Conservation (phyloP, 2,329 filamentous ascomycete genomes). For the Trichoderma sp. region DNA sequence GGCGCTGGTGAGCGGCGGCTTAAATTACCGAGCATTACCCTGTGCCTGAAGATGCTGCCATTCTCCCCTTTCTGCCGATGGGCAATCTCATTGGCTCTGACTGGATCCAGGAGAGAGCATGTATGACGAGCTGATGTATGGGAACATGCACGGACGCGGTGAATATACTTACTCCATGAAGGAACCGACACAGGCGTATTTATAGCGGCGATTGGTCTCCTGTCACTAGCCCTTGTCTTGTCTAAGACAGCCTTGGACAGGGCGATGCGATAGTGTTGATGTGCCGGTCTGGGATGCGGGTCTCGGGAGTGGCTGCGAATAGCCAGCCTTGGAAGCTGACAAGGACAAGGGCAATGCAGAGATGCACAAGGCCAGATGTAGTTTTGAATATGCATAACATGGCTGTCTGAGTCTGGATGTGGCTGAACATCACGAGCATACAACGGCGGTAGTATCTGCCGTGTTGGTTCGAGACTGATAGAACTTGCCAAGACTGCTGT, state of each 20-base stretch:
- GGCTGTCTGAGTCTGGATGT: background rate
- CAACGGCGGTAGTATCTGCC: background rate
- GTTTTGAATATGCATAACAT: background rate
- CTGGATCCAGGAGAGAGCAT: background rate
- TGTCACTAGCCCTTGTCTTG: slow-evolving; percentile 1
- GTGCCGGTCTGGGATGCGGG: slow-evolving; percentile 18
- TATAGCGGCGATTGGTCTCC: slow-evolving; percentile 8
- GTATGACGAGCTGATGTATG: background rate
- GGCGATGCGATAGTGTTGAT: slow-evolving; percentile 11
- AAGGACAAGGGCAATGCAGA: slow-evolving; percentile 11
- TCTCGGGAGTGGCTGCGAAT: slow-evolving; percentile 21
- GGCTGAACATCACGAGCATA: background rate
- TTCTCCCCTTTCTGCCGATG: background rate
- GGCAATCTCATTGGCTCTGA: background rate
- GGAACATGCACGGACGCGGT: background rate
- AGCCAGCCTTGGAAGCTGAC: background rate
- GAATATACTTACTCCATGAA: background rate
- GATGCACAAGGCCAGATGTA: background rate
- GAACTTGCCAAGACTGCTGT: background rate
- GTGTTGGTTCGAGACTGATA: no score
- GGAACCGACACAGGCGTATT: background rate
- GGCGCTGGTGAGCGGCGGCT: slow-evolving; percentile 16
- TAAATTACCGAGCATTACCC: slow-evolving; percentile 23
- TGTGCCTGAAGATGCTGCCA: background rate
- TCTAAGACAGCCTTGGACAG: slow-evolving; percentile 1